Conservation (phyloP, 2,329 filamentous ascomycete genomes). For the Talaromyces sp. region DNA sequence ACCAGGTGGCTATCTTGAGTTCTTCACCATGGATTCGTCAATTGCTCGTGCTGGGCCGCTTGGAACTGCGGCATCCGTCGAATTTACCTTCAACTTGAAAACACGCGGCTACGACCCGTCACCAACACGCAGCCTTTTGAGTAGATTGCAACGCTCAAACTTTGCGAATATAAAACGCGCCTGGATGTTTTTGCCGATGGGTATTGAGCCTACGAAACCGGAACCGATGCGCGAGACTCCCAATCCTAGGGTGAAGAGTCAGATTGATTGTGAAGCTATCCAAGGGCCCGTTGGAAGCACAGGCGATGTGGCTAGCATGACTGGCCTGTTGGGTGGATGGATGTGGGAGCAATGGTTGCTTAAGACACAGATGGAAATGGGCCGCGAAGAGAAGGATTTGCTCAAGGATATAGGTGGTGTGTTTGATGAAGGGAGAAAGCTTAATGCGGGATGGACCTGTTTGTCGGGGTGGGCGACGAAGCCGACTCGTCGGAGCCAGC, state of each 20-base stretch:
- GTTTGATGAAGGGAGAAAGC: slow-evolving; percentile 58
- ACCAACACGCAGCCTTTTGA: slow-evolving; percentile 77
- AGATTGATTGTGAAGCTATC: slow-evolving; percentile 56
- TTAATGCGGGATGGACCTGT: slow-evolving; percentile 57
- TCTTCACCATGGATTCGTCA: slow-evolving; percentile 82
- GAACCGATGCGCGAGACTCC: slow-evolving; percentile 43
- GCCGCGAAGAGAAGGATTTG: slow-evolving; percentile 56
- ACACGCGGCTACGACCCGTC: slow-evolving; percentile 84
- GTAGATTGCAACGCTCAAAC: slow-evolving; percentile 68
- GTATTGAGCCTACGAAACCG: slow-evolving; percentile 48
- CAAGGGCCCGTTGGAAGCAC: slow-evolving; percentile 61
- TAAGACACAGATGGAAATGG: slow-evolving; percentile 81
- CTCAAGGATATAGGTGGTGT: slow-evolving; percentile 56
- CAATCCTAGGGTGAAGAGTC: slow-evolving; percentile 35
- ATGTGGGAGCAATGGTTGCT: slow-evolving; percentile 96
- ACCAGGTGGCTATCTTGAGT: slow-evolving; percentile 89
- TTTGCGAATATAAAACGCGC: slow-evolving; percentile 78
- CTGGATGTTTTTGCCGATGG: slow-evolving; percentile 88
- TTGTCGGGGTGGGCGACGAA: slow-evolving; percentile 60
- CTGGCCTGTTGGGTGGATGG: slow-evolving; percentile 80
- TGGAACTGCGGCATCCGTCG: slow-evolving; percentile 77
- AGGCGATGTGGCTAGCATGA: slow-evolving; percentile 67
- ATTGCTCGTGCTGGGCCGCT: slow-evolving; percentile 79
- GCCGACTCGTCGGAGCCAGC: slow-evolving; percentile 28
- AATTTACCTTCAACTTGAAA: slow-evolving; percentile 87